phyloP scores from a whole-genome alignment of 208 protist genomes.

The Wallacemonas sp. region DNA sequence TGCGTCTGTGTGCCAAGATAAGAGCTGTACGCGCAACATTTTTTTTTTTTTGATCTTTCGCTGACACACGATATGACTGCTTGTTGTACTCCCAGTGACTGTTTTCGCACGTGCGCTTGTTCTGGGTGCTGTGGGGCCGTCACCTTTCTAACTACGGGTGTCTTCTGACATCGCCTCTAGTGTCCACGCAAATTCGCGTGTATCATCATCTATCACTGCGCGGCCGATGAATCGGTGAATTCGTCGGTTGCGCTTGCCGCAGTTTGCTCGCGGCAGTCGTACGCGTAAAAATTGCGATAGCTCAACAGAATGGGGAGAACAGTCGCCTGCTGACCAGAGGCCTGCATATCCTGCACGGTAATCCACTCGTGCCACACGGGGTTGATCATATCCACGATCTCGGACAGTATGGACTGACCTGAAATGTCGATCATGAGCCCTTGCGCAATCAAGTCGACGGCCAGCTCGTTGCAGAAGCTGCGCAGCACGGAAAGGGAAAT shows the following conservation, averaged over 20 bases:
- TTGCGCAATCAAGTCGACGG: constrained; percentile 59
- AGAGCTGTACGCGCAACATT: no score
- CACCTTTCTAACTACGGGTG: no score
- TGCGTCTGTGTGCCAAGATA: no score
- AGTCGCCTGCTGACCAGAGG: constrained; percentile 76
- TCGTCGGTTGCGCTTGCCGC: constrained; percentile 76
- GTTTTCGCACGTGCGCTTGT: no score
- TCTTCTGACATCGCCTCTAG: no score
- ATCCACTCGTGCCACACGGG: constrained; percentile 82
- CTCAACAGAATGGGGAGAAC: constrained; percentile 85
- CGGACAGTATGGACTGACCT: constrained; percentile 75
- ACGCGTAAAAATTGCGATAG: constrained; percentile 86
- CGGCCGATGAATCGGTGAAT: constrained; percentile 40
- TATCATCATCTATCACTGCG: not conserved
- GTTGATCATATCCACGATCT: constrained; percentile 93
- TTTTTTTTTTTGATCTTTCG: no score
- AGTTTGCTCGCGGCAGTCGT: constrained; percentile 88
- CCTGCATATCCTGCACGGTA: constrained; percentile 73
- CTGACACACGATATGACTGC: no score
- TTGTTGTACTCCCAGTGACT: no score
- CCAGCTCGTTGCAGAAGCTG: constrained; percentile 87
- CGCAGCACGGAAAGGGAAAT: constrained; percentile 66
- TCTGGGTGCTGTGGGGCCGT: no score
- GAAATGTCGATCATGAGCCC: constrained; percentile 83
- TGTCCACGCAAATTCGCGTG: no score